Evolutionary conservation across 129 eudicot genomes (phyloP).

Genomic region (Calendula officinalis): DNA sequence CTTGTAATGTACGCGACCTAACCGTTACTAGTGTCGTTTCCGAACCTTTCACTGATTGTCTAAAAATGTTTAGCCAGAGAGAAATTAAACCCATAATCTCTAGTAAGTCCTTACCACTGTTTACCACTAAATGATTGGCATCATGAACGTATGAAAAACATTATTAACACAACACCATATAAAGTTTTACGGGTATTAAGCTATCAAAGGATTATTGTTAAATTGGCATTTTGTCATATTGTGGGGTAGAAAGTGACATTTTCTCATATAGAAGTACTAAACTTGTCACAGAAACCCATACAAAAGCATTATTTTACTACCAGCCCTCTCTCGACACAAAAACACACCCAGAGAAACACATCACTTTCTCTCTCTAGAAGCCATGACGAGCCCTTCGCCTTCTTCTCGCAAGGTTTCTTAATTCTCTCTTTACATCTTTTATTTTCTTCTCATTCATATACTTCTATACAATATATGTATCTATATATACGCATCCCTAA

Average conservation of each 20-base stretch:
- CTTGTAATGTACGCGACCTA: too few species aligned
- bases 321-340: constrained; percentile 21
- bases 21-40: too few species aligned
- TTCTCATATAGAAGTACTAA: neutral
- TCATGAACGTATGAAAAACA: too few species aligned
- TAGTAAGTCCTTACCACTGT: too few species aligned
- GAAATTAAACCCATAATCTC: too few species aligned
- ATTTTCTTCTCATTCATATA: neutral
- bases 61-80: too few species aligned
- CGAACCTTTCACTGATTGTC: too few species aligned
- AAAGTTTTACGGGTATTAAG: neutral
- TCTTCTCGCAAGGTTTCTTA: constrained; percentile 61
- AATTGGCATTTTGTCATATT: neutral
- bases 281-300: constrained; percentile 1
- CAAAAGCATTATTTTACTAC: constrained; percentile 11
- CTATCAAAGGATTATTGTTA: neutral
- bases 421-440: neutral
- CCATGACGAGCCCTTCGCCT: constrained; percentile 68
- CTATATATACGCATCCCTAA: constrained; percentile 27
- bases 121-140: too few species aligned
- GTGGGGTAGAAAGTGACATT: neutral
- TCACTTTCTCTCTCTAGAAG: constrained; percentile 29
- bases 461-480: neutral
- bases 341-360: constrained; percentile 8
- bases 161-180: too few species aligned